Evolutionary conservation across 2,329 filamentous ascomycete species (phyloP).

Genomic region (Gnomoniopsis sp.): DNA sequence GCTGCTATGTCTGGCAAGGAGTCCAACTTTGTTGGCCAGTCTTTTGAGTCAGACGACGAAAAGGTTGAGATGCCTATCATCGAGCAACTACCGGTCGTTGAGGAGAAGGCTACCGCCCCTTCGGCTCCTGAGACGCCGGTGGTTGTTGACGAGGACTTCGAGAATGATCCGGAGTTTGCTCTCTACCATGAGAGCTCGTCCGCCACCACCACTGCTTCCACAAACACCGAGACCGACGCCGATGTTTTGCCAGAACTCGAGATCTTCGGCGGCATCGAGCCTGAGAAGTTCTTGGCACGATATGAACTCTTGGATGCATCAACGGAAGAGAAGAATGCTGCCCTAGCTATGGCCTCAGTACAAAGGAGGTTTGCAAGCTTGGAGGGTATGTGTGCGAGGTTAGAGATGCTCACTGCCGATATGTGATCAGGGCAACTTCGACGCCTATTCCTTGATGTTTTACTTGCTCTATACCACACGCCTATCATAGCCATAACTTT

Average conservation of each 20-base stretch:
- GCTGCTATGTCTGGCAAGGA: slow-evolving; percentile 69
- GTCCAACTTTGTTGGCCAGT: slow-evolving; percentile 48
- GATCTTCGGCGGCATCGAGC: slow-evolving; percentile 52
- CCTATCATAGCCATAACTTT: slow-evolving; percentile 9
- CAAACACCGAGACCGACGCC: slow-evolving; percentile 38
- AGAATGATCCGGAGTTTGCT: slow-evolving; percentile 59
- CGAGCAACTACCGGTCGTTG: slow-evolving; percentile 38
- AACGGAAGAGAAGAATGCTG: slow-evolving; percentile 43
- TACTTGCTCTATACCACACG: background rate
- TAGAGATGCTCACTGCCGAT: slow-evolving; percentile 33
- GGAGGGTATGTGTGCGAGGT: slow-evolving; percentile 31
- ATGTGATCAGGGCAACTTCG: slow-evolving; percentile 20
- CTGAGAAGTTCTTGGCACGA: slow-evolving; percentile 61
- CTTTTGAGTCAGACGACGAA: slow-evolving; percentile 43
- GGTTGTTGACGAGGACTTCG: slow-evolving; percentile 53
- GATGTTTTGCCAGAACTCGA: slow-evolving; percentile 37
- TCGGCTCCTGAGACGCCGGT: slow-evolving; percentile 25
- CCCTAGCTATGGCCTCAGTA: slow-evolving; percentile 45
- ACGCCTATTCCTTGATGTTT: background rate
- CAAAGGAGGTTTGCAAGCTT: slow-evolving; percentile 44
- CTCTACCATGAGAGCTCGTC: slow-evolving; percentile 50
- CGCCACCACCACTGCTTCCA: slow-evolving; percentile 21
- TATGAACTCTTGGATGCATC: slow-evolving; percentile 62
- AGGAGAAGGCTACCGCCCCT: slow-evolving; percentile 27
- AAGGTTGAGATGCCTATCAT: slow-evolving; percentile 56